Evolutionary conservation across 179 eudicot species (phyloP).

Genomic region (Carnegiea gigantea): DNA sequence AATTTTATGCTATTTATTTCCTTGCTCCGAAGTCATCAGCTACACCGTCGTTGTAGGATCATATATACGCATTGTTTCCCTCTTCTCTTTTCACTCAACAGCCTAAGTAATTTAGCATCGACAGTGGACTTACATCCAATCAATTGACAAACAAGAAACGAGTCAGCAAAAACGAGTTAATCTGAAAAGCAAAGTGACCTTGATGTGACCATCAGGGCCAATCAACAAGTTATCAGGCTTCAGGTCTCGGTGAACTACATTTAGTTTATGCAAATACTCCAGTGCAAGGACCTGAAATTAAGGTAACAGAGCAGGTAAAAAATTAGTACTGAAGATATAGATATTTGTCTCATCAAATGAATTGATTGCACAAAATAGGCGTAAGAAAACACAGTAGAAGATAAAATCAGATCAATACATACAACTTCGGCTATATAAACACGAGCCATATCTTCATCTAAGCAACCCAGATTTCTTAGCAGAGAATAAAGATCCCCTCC

Average conservation of each 20-base stretch:
- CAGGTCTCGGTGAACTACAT: conserved; percentile 94
- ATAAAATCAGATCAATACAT: conserved; percentile 16
- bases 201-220: conserved; percentile 97
- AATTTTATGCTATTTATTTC: neutral
- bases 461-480: conserved; percentile 90
- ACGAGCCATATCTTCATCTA: conserved; percentile 94
- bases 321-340: neutral
- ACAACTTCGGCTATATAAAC: conserved; percentile 97
- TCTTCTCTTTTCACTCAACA: neutral
- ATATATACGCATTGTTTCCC: neutral
- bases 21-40: neutral
- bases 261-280: conserved; percentile 90
- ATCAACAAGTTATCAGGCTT: conserved; percentile 97
- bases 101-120: neutral
- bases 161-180: neutral
- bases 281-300: conserved; percentile 85
- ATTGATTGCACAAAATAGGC: neutral
- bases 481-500: conserved; percentile 94
- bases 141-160: neutral
- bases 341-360: neutral
- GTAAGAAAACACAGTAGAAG: neutral
- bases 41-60: neutral
- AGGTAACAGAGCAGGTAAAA: conserved; percentile 11
- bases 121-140: neutral
- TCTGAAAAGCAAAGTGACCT: conserved; percentile 36